Conservation (phyloP, 2,329 filamentous ascomycete species). For the Cytospora leucostoma region DNA sequence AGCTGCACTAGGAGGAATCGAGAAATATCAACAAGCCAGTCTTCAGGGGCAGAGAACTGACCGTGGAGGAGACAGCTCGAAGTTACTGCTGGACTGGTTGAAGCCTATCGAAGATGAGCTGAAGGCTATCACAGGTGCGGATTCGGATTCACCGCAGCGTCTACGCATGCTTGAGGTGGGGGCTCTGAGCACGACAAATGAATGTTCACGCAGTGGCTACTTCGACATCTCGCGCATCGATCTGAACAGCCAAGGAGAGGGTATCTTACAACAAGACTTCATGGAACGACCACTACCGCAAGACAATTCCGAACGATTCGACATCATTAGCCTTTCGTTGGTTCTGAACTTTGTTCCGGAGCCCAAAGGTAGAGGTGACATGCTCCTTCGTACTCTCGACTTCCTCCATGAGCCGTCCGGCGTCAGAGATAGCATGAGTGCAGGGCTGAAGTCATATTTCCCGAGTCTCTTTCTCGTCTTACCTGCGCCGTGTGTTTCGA, state of each 20-base stretch:
- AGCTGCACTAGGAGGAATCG: conserved; percentile 59
- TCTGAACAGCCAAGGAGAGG: conserved; percentile 79
- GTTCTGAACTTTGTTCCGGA: conserved; percentile 94
- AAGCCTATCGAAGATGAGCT: conserved; percentile 37
- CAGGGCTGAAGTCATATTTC: conserved; percentile 40
- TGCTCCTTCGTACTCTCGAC: conserved; percentile 74
- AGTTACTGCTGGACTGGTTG: conserved; percentile 65
- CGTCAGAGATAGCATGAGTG: conserved; percentile 22
- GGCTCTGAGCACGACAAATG: conserved; percentile 80
- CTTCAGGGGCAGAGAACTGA: conserved; percentile 67
- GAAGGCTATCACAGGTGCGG: conserved; percentile 27
- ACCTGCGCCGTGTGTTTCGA: conserved; percentile 82
- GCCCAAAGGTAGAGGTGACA: conserved; percentile 72
- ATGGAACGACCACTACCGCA: conserved; percentile 80
- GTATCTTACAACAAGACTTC: conserved; percentile 88
- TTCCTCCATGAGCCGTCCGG: conserved; percentile 58
- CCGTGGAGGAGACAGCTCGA: conserved; percentile 68
- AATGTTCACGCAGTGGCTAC: conserved; percentile 70
- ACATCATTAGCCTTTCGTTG: conserved; percentile 87
- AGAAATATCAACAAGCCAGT: conserved; percentile 67
- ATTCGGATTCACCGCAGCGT: conserved; percentile 26
- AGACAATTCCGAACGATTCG: conserved; percentile 66
- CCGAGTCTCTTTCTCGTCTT: conserved; percentile 86
- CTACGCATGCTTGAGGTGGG: conserved; percentile 85
- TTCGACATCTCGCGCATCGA: conserved; percentile 86